Percentiles rank a stretch among this genome's conserved stretches.
Conservation (phyloP, 805 yeast genomes). For the Metschnikowia kofuensis region DNA sequence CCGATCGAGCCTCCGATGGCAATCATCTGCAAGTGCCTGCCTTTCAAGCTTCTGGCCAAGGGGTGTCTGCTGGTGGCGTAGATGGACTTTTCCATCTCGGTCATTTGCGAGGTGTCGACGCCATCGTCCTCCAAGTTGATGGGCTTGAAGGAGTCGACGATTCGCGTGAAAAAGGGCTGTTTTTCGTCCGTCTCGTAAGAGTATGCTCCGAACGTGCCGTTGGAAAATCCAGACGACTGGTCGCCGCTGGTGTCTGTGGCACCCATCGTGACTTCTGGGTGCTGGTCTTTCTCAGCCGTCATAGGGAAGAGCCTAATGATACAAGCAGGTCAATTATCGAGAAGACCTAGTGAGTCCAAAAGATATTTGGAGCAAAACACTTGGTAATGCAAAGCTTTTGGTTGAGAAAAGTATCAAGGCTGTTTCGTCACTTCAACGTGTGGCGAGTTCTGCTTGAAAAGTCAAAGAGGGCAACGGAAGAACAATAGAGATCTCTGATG, state of each 20-base stretch:
- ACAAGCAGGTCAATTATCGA: no score
- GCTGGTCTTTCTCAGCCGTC: constrained; percentile 1
- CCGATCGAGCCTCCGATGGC: constrained; percentile 87
- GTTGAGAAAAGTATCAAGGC: no score
- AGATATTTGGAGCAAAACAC: no score
- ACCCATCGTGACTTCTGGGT: constrained; percentile 4
- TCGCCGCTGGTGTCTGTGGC: not conserved
- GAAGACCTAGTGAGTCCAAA: no score
- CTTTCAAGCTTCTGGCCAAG: constrained; percentile 42
- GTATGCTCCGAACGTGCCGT: not conserved
- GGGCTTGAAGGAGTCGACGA: constrained; percentile 39
- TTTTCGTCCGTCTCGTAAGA: constrained; percentile 4
- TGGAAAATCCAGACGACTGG: constrained; percentile 2
- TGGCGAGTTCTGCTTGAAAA: no score
- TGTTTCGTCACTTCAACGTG: no score
- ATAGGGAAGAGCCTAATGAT: not conserved
- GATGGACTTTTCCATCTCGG: constrained; percentile 37
- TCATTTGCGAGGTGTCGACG: constrained; percentile 39
- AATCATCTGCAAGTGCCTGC: constrained; percentile 67
- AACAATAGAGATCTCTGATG: no score
- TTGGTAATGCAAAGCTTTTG: no score
- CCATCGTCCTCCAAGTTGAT: constrained; percentile 36
- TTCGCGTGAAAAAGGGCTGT: constrained; percentile 19
- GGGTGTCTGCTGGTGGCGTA: constrained; percentile 43
- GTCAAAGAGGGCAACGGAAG: no score